These are phyloP conservation scores for Beverwykella pulmonaria DNA, from an alignment of 495 filamentous ascomycete species.

Conservation along the genomic window DNA sequence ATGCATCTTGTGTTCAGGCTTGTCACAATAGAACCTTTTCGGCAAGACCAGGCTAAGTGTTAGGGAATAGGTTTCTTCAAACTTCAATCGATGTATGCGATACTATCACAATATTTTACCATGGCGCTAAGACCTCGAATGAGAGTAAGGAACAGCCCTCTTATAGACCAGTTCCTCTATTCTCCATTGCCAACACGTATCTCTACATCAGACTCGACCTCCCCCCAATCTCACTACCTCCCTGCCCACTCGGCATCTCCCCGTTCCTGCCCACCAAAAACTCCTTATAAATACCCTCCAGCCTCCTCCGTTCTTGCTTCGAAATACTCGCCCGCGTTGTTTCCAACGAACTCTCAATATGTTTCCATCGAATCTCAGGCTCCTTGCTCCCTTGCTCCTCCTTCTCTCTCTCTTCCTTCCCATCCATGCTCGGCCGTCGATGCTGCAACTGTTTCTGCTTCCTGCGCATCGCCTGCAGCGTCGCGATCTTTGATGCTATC, in stretches of 20 bases:
- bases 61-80: neutral
- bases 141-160: no score
- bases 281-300: slow-evolving; percentile 83
- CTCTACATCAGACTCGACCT: slow-evolving; percentile 85
- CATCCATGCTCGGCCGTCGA: slow-evolving; percentile 15
- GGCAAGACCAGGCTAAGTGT: neutral
- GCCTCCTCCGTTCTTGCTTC: slow-evolving; percentile 67
- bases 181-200: neutral
- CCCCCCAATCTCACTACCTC: slow-evolving; percentile 85
- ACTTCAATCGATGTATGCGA: neutral
- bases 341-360: slow-evolving; percentile 74
- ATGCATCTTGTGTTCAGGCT: neutral
- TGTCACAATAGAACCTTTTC: neutral
- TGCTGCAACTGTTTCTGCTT: slow-evolving; percentile 52
- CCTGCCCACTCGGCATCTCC: slow-evolving; percentile 91
- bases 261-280: slow-evolving; percentile 90
- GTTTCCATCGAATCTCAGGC: slow-evolving; percentile 84
- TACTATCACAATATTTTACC: no score
- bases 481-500: slow-evolving; percentile 72
- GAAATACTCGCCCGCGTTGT: slow-evolving; percentile 85
- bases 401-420: slow-evolving; percentile 35
- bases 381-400: slow-evolving; percentile 57
- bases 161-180: no score
- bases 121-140: no score
- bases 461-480: slow-evolving; percentile 68